These are phyloP conservation scores for Geotrichum fermentans DNA, from an alignment of 1,139 yeast species.

Conservation along the genomic window DNA sequence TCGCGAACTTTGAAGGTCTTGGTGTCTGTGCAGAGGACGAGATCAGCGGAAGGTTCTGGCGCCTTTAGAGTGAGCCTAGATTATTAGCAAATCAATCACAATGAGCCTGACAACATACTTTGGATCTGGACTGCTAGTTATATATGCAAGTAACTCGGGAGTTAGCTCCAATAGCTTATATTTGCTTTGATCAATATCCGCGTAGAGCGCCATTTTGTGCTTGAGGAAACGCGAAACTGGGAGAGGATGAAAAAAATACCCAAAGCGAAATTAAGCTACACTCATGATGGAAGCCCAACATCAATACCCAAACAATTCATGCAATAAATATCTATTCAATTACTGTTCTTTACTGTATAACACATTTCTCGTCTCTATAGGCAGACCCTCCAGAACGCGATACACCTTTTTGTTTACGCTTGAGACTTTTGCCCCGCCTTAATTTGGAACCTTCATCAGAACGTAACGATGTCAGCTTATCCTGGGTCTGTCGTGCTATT, in stretches of 20 bases:
- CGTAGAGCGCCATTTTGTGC: slow-evolving; percentile 17
- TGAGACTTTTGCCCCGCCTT: background rate
- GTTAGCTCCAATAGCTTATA: slow-evolving; percentile 18
- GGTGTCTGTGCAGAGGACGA: slow-evolving; percentile 58
- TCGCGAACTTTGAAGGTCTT: slow-evolving; percentile 66
- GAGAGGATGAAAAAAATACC: background rate
- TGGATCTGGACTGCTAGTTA: slow-evolving; percentile 10
- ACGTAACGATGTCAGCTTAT: background rate
- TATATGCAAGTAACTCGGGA: slow-evolving; percentile 14
- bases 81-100: background rate
- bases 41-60: slow-evolving; percentile 40
- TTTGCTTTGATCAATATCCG: slow-evolving; percentile 16
- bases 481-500: background rate
- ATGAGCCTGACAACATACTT: slow-evolving; percentile 13
- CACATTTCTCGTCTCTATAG: slow-evolving; percentile 10
- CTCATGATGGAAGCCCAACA: too few relatives aligned
- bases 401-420: background rate
- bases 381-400: background rate
- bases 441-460: background rate
- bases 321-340: background rate
- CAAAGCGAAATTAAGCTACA: too few relatives aligned
- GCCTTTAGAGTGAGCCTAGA: slow-evolving; percentile 40
- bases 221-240: background rate
- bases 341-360: too few relatives aligned
- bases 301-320: background rate